phyloP scores from a whole-genome alignment of 2,329 filamentous ascomycete species.

The Penicillium sp. region DNA sequence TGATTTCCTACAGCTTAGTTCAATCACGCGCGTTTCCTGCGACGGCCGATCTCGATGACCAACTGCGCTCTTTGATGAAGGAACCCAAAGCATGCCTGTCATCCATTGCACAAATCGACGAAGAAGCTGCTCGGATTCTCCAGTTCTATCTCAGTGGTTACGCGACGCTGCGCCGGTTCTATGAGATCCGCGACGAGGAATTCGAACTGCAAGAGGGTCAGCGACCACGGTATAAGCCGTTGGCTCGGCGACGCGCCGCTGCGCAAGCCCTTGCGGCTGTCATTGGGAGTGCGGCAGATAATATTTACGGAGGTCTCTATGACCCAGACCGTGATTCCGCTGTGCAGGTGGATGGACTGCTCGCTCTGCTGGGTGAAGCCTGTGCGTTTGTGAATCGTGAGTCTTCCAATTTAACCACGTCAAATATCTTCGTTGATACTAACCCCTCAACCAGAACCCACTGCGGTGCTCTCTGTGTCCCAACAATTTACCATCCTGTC shows the following conservation, averaged over 20 bases:
- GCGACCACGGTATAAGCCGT: conserved; percentile 49
- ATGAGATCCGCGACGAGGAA: conserved; percentile 78
- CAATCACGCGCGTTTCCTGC: conserved; percentile 80
- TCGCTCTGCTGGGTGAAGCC: conserved; percentile 79
- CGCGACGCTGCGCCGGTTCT: conserved; percentile 85
- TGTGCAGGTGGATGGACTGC: conserved; percentile 81
- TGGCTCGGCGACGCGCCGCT: conserved; percentile 65
- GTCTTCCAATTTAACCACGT: conserved; percentile 15
- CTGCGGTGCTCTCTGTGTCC: conserved; percentile 61
- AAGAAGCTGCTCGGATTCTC: conserved; percentile 77
- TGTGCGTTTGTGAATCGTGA: conserved; percentile 69
- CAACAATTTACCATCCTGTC: conserved; percentile 75
- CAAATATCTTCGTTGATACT: conserved; percentile 8
- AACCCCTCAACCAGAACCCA: conserved; percentile 44
- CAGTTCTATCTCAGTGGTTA: conserved; percentile 88
- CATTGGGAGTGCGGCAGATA: conserved; percentile 81
- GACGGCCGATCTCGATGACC: conserved; percentile 66
- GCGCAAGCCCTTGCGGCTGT: conserved; percentile 75
- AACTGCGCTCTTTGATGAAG: conserved; percentile 67
- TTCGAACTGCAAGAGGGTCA: conserved; percentile 38
- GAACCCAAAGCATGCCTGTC: conserved; percentile 71
- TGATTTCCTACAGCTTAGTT: conserved; percentile 82
- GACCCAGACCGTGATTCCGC: conserved; percentile 77
- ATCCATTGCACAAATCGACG: conserved; percentile 68
- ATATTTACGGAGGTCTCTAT: conserved; percentile 85